Evolutionary conservation across 108 stramenopile genomes (phyloP).

Genomic region (Conticribra guillardii): DNA sequence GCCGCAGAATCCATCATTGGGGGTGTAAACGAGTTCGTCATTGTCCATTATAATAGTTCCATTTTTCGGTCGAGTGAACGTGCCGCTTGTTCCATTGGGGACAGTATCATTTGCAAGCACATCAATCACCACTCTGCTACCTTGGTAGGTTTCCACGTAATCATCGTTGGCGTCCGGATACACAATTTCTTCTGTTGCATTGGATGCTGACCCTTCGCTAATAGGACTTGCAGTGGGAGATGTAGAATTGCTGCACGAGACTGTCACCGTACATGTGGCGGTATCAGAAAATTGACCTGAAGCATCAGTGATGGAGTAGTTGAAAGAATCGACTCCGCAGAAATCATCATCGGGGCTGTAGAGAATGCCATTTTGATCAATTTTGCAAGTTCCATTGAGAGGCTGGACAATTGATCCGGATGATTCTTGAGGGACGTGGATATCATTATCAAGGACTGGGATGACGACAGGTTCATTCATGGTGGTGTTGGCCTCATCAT

Average conservation of each 20-base stretch:
- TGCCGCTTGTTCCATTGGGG: not conserved
- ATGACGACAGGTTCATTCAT: not conserved
- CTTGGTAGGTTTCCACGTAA: not conserved
- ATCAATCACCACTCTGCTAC: not conserved
- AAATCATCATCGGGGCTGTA: not conserved
- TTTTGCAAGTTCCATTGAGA: not conserved
- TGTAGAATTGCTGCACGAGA: not conserved
- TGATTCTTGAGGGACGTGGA: not conserved
- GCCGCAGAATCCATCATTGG: not conserved
- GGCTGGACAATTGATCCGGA: not conserved
- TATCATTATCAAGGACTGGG: not conserved
- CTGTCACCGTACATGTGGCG: not conserved
- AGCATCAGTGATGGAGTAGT: not conserved
- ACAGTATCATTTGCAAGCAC: not conserved
- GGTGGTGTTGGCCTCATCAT: not conserved
- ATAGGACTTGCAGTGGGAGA: not conserved
- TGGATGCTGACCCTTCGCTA: not conserved
- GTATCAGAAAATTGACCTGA: not conserved
- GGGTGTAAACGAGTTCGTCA: not conserved
- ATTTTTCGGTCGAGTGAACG: not conserved
- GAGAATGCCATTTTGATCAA: not conserved
- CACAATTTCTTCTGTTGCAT: not conserved
- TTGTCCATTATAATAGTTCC: not conserved
- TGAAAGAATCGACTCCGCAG: not conserved
- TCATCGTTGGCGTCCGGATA: not conserved